Percentiles rank a stretch among this genome's conserved stretches.
These are phyloP conservation scores for Syzygium syzygioides DNA, from an alignment of 441 rosid genomes.

Conservation along the genomic window DNA sequence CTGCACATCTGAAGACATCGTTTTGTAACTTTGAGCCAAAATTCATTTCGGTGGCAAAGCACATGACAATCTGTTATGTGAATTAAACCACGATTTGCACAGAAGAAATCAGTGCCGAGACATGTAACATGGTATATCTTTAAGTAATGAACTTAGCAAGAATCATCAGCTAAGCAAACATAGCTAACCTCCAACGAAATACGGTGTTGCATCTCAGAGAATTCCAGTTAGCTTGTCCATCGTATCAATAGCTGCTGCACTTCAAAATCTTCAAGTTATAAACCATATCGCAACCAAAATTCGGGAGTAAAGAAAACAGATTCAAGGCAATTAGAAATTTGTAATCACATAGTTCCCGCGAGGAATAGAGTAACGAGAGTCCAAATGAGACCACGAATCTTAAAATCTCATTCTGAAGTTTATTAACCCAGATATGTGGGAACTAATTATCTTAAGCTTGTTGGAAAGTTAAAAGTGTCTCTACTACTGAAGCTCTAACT, in stretches of 20 bases:
- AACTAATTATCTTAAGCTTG: not conserved
- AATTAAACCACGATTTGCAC: not conserved
- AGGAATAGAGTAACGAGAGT: not conserved
- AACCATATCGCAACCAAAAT: not conserved
- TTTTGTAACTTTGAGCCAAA: too few relatives aligned
- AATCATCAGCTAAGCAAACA: not conserved
- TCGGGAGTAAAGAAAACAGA: not conserved
- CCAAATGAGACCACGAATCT: not conserved
- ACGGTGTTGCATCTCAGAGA: constrained; percentile 30
- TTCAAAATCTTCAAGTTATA: constrained; percentile 8
- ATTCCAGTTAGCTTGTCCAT: constrained; percentile 36
- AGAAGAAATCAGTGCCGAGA: not conserved
- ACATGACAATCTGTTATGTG: too few relatives aligned
- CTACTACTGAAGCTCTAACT: not conserved
- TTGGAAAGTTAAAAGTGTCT: not conserved
- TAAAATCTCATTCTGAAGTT: not conserved
- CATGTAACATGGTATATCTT: not conserved
- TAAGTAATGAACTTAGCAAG: not conserved
- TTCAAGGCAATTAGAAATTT: not conserved
- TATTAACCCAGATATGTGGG: not conserved
- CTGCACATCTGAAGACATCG: too few relatives aligned
- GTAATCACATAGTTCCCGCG: not conserved
- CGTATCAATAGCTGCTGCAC: constrained; percentile 28
- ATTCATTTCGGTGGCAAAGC: too few relatives aligned
- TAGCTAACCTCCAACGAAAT: constrained; percentile 47